Evolutionary conservation across 345 rosid genomes (phyloP).

Genomic region (Hypericum perforatum): DNA sequence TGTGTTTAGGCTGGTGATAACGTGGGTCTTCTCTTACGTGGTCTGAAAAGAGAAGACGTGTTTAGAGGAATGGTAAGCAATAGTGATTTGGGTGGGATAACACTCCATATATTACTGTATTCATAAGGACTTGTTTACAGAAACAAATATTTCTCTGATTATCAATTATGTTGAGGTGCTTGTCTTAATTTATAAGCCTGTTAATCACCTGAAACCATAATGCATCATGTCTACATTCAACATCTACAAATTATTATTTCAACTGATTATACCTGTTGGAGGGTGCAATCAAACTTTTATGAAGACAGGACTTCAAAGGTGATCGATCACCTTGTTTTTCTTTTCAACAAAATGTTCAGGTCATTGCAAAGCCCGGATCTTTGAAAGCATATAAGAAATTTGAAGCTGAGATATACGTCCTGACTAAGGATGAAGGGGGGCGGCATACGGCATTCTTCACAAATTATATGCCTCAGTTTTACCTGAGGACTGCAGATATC

Average conservation of each 20-base stretch:
- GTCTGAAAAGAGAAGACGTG: slow-evolving; percentile 81
- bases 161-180: too few relatives aligned
- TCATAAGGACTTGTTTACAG: too few relatives aligned
- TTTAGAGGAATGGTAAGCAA: slow-evolving; percentile 82
- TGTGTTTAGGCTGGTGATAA: slow-evolving; percentile 86
- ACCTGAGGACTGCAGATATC: slow-evolving; percentile 85
- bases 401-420: slow-evolving; percentile 95
- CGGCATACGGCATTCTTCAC: slow-evolving; percentile 88
- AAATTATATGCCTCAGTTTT: slow-evolving; percentile 90
- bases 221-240: too few relatives aligned
- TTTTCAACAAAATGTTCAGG: slow-evolving; percentile 33
- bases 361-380: slow-evolving; percentile 89
- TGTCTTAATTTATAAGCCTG: too few relatives aligned
- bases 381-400: slow-evolving; percentile 77
- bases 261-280: too few relatives aligned
- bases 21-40: slow-evolving; percentile 94
- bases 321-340: background rate
- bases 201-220: too few relatives aligned
- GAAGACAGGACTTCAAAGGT: too few relatives aligned
- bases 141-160: too few relatives aligned
- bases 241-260: too few relatives aligned
- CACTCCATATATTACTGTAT: too few relatives aligned
- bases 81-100: background rate
- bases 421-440: slow-evolving; percentile 95
- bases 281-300: too few relatives aligned